Evolutionary conservation across 192 early-diverging fungal genomes (phyloP).

Genomic region (Linnemannia elongata): DNA sequence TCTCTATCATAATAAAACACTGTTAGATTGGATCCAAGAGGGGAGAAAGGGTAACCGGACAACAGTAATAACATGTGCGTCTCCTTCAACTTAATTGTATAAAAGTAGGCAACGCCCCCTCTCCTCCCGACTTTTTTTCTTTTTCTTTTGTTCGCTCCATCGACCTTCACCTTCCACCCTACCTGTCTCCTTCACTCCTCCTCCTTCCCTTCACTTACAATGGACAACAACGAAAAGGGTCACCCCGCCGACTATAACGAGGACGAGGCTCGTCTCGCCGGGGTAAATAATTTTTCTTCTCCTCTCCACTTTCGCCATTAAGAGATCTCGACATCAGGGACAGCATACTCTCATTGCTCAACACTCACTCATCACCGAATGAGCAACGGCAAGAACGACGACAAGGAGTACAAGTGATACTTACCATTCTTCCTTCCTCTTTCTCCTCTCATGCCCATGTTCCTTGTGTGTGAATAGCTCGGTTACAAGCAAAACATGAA

Average conservation of each 20-base stretch:
- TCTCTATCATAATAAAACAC: background rate
- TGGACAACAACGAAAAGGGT: constrained; percentile 34
- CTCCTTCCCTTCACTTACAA: background rate
- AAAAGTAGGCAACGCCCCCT: background rate
- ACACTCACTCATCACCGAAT: background rate
- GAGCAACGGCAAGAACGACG: background rate
- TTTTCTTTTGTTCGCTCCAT: background rate
- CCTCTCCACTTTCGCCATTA: background rate
- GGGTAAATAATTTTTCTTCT: constrained; percentile 2
- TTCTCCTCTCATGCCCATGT: background rate
- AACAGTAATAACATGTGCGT: background rate
- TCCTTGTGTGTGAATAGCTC: background rate
- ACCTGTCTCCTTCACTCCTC: background rate
- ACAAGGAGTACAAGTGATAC: background rate
- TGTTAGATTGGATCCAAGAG: background rate
- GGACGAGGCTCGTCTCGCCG: constrained; percentile 35
- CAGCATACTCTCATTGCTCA: background rate
- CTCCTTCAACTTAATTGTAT: background rate
- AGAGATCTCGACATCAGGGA: background rate
- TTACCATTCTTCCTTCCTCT: background rate
- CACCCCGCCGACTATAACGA: constrained; percentile 35
- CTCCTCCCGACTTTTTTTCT: background rate
- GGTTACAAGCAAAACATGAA: constrained; percentile 43
- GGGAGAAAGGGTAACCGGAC: background rate
- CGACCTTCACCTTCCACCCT: background rate